Conservation (phyloP, 345 rosid species). For the Aethionema arabicum region DNA sequence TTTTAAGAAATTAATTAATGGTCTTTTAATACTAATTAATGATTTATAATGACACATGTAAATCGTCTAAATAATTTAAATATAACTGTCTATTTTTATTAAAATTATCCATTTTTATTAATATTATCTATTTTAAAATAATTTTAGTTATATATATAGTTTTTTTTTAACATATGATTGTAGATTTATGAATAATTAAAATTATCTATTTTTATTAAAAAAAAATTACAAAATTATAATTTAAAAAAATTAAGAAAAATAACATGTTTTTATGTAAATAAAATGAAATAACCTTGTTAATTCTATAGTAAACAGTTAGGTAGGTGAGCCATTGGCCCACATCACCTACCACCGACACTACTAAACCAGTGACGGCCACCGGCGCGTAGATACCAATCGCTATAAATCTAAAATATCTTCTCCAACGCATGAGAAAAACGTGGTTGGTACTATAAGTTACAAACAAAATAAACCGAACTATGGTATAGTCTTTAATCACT, state of each 20-base stretch:
- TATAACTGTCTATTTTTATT: too few relatives aligned
- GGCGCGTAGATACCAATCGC: constrained; percentile 5
- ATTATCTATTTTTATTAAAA: too few relatives aligned
- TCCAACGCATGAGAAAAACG: constrained; percentile 26
- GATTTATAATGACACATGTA: background rate
- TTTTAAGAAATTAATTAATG: background rate
- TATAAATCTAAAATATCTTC: background rate
- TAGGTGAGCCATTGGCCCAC: constrained; percentile 23
- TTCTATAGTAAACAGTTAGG: background rate
- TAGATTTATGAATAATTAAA: too few relatives aligned
- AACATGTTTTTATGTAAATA: too few relatives aligned
- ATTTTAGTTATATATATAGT: too few relatives aligned
- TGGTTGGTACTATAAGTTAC: constrained; percentile 7
- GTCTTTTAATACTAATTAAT: too few relatives aligned
- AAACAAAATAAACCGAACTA: constrained; percentile 20
- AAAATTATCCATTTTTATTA: too few relatives aligned
- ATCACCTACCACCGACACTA: constrained; percentile 22
- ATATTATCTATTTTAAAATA: too few relatives aligned
- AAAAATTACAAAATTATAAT: too few relatives aligned
- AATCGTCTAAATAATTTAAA: too few relatives aligned
- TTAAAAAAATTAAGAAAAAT: too few relatives aligned
- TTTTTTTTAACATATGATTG: too few relatives aligned
- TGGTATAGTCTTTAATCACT: background rate
- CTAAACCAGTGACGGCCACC: constrained; percentile 3
- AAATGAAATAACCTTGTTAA: background rate